phyloP scores from a whole-genome alignment of 257 asterid genomes.

The Petrea volubilis region DNA sequence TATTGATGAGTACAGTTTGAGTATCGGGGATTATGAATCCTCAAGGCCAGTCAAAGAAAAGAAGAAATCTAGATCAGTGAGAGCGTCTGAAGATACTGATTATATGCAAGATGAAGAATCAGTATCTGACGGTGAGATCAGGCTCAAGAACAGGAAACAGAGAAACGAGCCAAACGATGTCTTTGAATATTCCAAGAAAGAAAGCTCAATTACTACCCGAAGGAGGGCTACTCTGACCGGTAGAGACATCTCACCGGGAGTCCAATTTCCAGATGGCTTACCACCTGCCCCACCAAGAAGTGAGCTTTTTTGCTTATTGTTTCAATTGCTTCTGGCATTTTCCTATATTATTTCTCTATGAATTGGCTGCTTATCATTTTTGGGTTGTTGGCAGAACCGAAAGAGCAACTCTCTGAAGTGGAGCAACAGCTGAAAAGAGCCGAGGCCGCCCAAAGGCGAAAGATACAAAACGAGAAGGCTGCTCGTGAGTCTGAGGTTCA shows the following conservation, averaged over 20 bases:
- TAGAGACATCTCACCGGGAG: constrained; percentile 40
- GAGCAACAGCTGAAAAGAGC: constrained; percentile 84
- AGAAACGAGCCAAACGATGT: constrained; percentile 33
- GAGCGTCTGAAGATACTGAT: constrained; percentile 49
- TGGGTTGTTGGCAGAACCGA: constrained; percentile 51
- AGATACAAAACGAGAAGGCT: constrained; percentile 75
- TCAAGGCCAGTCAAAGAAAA: constrained; percentile 47
- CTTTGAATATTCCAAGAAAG: constrained; percentile 35
- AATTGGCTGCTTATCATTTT: constrained; percentile 10
- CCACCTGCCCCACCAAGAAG: constrained; percentile 87
- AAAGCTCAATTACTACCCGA: constrained; percentile 66
- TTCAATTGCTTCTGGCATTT: constrained; percentile 1
- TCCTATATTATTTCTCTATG: constrained; percentile 7
- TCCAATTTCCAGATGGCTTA: constrained; percentile 67
- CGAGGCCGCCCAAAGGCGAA: constrained; percentile 88
- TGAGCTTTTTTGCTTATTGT: constrained; percentile 25
- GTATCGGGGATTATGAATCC: constrained; percentile 37
- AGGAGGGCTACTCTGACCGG: constrained; percentile 53
- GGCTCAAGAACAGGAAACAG: constrained; percentile 45
- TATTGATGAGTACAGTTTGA: constrained; percentile 31
- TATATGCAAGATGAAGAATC: constrained; percentile 53
- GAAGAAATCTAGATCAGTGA: constrained; percentile 33
- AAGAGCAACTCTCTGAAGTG: constrained; percentile 71
- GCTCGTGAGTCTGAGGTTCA: constrained; percentile 85
- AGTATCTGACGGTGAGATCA: constrained; percentile 49